A percentile compares a stretch with the other conserved stretches of the same genome.
Conservation (phyloP, 768 basidiomycete genomes). For the Collybia mongolica region DNA sequence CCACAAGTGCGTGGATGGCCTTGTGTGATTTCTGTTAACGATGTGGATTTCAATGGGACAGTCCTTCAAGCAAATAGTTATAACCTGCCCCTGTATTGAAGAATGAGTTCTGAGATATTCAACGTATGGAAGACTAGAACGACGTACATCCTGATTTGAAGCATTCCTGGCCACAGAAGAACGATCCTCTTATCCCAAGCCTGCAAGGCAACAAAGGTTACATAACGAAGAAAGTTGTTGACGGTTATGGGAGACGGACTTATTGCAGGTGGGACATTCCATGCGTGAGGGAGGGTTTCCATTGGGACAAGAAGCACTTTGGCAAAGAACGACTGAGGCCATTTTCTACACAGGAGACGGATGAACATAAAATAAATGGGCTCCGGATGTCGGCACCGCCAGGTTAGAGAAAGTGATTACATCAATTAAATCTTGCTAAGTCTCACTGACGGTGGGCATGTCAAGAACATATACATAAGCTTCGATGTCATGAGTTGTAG, state of each 20-base stretch:
- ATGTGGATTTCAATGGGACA: slow-evolving; percentile 2
- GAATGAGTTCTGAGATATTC: slow-evolving; percentile 2
- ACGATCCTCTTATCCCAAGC: slow-evolving; percentile 79
- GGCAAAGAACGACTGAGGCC: slow-evolving; percentile 46
- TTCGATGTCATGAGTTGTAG: neutral
- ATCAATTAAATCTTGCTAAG: no score
- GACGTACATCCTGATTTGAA: slow-evolving; percentile 92
- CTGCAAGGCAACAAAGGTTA: slow-evolving; percentile 31
- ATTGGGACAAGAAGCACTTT: slow-evolving; percentile 70
- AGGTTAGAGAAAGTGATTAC: neutral
- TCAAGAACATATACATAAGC: no score
- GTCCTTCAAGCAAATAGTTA: neutral
- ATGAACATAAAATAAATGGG: neutral
- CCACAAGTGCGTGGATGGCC: slow-evolving; percentile 63
- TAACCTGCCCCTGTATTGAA: slow-evolving; percentile 22
- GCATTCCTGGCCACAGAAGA: slow-evolving; percentile 94
- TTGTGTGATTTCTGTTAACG: slow-evolving; percentile 76
- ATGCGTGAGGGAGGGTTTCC: slow-evolving; percentile 83
- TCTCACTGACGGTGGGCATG: no score
- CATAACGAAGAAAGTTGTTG: slow-evolving; percentile 10
- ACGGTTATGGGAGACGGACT: slow-evolving; percentile 47
- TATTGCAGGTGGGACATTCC: slow-evolving; percentile 93
- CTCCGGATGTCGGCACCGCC: neutral
- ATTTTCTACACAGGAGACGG: slow-evolving; percentile 2
- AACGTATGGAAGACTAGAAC: neutral